Conservation (phyloP, 768 basidiomycete species). For the Baorangia bicolor region DNA sequence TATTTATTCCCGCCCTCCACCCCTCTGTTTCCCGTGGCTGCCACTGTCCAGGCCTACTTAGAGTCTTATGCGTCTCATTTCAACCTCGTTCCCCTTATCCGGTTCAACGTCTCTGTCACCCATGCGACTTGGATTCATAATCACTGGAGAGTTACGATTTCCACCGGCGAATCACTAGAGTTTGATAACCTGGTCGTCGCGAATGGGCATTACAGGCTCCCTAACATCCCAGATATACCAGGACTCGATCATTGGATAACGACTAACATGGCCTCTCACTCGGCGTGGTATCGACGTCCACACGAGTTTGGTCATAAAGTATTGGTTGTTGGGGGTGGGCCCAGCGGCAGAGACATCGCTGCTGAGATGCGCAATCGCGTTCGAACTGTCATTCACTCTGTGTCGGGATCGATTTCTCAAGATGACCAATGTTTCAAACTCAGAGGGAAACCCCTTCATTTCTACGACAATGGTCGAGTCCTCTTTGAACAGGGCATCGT, state of each 20-base stretch:
- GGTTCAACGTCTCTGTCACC: constrained; percentile 57
- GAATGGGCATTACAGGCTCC: constrained; percentile 72
- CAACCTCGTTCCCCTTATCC: constrained; percentile 58
- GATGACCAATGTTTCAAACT: constrained; percentile 37
- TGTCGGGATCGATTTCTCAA: constrained; percentile 35
- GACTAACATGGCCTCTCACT: constrained; percentile 55
- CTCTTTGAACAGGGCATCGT: constrained; percentile 57
- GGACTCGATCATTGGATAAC: constrained; percentile 62
- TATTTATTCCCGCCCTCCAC: constrained; percentile 72
- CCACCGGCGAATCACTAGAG: constrained; percentile 33
- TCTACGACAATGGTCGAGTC: constrained; percentile 45
- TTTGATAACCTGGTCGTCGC: constrained; percentile 73
- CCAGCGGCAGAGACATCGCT: constrained; percentile 69
- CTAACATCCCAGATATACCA: constrained; percentile 58
- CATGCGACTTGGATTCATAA: constrained; percentile 40
- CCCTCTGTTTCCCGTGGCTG: constrained; percentile 63
- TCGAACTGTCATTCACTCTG: constrained; percentile 55
- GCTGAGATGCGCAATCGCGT: constrained; percentile 51
- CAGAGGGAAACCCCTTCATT: constrained; percentile 44
- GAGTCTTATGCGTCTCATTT: constrained; percentile 63
- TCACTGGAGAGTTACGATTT: constrained; percentile 52
- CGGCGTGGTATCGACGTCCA: constrained; percentile 66
- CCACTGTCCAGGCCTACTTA: constrained; percentile 66
- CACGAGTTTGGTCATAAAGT: constrained; percentile 37
- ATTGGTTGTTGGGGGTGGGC: constrained; percentile 52